Evolutionary conservation across 140 eudicot genomes (phyloP), one percentile per base, ranked within the genome.

Genomic region (Bidens hawaiensis): DNA sequence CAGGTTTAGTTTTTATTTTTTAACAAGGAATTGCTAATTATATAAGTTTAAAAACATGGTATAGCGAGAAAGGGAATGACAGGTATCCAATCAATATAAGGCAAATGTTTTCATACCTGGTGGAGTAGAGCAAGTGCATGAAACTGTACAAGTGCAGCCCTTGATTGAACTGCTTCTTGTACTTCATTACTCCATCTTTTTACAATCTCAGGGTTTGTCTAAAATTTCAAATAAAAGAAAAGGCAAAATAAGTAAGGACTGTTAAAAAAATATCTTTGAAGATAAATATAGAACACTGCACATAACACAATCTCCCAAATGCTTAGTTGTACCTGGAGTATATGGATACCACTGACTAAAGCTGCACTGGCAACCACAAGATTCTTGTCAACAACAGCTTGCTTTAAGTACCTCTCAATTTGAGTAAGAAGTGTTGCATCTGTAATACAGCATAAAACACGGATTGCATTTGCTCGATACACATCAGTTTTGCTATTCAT

Each of bases 331-430:
- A 88, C 96, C 96, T 88, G 96, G 47, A 88, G 94, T 81, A 87
- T 80, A 84, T 87, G 97, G 69, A 91, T 87, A 46, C 96, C 98
- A 45, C 98, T 87, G 70, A 91, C 98, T 70, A 91, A 78, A 66
- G 98, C 98, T 14, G 98, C 98, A 82, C 98, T 91, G 30, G 96
- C 95, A 71, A 91, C 98, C 9, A 91, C 93, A 17, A 96, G 98
- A 64, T 87, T 91, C 78, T 91, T 91, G 83, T 91, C 98, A 53
- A 87, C 96, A 46, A 87, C 80, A 15, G 98, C 98, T 80, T 91
- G 96, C 71, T 91, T 91, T 69, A 91, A 72, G 81, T 87, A 91
- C 78, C 97, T 84, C 81, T 90, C 97, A 27, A 90, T 90, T 78
- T 91, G 98, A 45, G 98, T 87, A 18, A 87, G 82, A 71, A 87